phyloP scores from a whole-genome alignment of 2,329 filamentous ascomycete genomes.

The Clarireedia monteithiana region DNA sequence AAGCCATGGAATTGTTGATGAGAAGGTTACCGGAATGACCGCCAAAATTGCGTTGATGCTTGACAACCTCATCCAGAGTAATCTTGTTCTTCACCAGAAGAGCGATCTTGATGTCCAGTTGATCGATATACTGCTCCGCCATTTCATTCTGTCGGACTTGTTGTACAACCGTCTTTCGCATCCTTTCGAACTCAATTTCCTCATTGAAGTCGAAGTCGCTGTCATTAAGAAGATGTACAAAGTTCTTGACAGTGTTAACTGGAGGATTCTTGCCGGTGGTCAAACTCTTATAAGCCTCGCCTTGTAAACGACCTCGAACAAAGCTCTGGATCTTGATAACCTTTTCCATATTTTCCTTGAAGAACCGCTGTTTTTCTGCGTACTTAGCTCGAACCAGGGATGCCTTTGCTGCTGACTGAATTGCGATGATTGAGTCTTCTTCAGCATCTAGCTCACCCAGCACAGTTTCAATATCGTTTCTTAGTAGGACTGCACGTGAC shows the following conservation, averaged over 20 bases:
- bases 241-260: conserved; percentile 94
- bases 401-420: conserved; percentile 69
- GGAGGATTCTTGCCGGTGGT: conserved; percentile 95
- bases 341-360: conserved; percentile 96
- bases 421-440: conserved; percentile 65
- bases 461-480: conserved; percentile 64
- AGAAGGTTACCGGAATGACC: conserved; percentile 79
- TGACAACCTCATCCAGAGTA: conserved; percentile 92
- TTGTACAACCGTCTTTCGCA: conserved; percentile 93
- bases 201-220: conserved; percentile 99
- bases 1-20: conserved; percentile 80
- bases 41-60: conserved; percentile 93
- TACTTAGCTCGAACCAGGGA: conserved; percentile 68
- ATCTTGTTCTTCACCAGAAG: conserved; percentile 99
- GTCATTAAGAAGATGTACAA: conserved; percentile 94
- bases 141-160: conserved; percentile 96
- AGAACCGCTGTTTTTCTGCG: conserved; percentile 78
- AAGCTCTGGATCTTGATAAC: conserved; percentile 99
- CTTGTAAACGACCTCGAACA: conserved; percentile 87
- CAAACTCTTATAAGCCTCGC: conserved; percentile 94
- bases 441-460: conserved; percentile 74
- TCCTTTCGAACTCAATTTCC: conserved; percentile 90
- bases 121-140: conserved; percentile 95
- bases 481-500: conserved; percentile 69
- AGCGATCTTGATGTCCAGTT: conserved; percentile 98